Percentiles rank a stretch among this genome's conserved stretches.
Conservation (phyloP, 2,329 filamentous ascomycete species). For the Chrysoporthe deuterocubensis region DNA sequence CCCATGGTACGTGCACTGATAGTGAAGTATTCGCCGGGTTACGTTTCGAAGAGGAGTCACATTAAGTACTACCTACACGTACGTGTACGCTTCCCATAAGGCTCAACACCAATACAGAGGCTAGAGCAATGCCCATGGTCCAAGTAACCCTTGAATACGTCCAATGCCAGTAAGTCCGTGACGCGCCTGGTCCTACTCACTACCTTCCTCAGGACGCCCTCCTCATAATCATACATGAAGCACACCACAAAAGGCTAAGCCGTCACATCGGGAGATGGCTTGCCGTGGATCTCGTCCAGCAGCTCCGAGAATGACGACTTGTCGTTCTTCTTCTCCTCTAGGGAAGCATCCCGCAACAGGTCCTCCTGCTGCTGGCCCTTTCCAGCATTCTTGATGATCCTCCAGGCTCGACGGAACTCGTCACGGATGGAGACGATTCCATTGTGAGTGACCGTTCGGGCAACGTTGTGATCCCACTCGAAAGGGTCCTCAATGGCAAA, state of each 20-base stretch:
- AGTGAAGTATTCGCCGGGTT: too few relatives aligned
- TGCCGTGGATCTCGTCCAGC: conserved; percentile 47
- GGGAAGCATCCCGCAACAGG: conserved; percentile 56
- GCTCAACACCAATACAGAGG: background rate
- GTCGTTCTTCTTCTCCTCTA: conserved; percentile 38
- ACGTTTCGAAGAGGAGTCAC: background rate
- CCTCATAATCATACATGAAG: background rate
- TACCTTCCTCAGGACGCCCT: background rate
- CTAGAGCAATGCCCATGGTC: background rate
- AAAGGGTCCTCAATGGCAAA: conserved; percentile 94
- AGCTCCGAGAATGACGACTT: conserved; percentile 40
- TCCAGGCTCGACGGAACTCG: conserved; percentile 81
- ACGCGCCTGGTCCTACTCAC: background rate
- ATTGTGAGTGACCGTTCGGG: conserved; percentile 80
- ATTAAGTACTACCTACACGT: background rate
- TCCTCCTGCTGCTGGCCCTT: conserved; percentile 48
- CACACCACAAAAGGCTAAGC: background rate
- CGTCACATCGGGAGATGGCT: background rate
- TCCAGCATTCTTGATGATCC: conserved; percentile 64
- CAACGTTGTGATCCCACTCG: conserved; percentile 85
- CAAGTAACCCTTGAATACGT: background rate
- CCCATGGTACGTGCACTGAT: background rate
- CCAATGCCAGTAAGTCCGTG: background rate
- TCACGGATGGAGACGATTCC: conserved; percentile 82
- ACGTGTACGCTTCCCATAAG: background rate